Evolutionary conservation across 768 basidiomycete species (phyloP).

Genomic region (Amanita pallidorosea): DNA sequence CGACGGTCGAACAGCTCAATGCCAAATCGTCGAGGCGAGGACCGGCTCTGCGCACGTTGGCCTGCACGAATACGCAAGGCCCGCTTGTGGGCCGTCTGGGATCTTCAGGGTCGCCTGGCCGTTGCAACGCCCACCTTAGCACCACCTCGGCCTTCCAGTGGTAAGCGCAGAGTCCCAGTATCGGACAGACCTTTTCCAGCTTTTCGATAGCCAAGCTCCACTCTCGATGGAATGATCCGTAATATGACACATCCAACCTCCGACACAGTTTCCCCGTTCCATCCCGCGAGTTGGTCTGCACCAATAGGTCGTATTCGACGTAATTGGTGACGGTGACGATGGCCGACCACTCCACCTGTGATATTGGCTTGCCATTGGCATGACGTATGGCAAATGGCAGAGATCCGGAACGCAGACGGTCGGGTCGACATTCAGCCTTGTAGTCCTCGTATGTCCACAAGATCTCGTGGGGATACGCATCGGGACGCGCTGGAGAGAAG

Average conservation of each 20-base stretch:
- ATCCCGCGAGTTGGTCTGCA: not conserved
- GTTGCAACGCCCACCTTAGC: not conserved
- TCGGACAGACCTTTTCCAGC: conserved; percentile 1
- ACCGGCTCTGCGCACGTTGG: not conserved
- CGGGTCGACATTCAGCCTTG: not conserved
- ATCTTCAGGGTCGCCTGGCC: not conserved
- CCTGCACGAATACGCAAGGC: not conserved
- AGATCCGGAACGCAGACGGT: not conserved
- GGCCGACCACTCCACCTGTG: not conserved
- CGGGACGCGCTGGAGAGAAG: not conserved
- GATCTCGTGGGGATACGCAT: not conserved
- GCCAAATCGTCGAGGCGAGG: not conserved
- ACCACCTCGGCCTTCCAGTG: conserved; percentile 5
- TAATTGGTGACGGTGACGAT: not conserved
- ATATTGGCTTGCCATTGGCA: not conserved
- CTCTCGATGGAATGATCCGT: not conserved
- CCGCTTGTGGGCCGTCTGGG: not conserved
- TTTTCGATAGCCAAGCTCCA: not conserved
- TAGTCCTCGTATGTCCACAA: conserved; percentile 3
- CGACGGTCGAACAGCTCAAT: not conserved
- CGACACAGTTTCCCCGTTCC: not conserved
- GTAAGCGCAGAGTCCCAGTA: not conserved
- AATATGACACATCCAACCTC: not conserved
- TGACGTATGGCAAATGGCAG: not conserved
- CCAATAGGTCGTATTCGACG: not conserved